Evolutionary conservation across 176 grass and related monocot species (phyloP).

Genomic region (Eleusine coracana): DNA sequence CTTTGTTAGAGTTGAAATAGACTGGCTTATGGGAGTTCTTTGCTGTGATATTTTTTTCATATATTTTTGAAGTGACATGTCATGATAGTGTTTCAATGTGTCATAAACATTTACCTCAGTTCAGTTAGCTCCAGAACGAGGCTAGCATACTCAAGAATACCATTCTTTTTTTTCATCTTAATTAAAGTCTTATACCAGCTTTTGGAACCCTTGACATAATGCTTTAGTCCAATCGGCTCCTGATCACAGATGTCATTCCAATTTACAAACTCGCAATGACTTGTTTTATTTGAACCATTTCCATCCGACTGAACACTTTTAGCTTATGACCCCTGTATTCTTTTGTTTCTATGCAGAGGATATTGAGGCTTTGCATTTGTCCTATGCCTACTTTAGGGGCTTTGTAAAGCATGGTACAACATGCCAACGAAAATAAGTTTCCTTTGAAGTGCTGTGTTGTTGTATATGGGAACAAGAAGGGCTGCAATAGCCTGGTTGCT

Average conservation of each 20-base stretch:
- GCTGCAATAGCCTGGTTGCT: neutral
- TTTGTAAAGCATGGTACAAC: neutral
- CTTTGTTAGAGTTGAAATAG: neutral
- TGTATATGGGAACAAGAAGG: constrained; percentile 25
- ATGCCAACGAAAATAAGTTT: constrained; percentile 11
- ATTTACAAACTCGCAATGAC: neutral
- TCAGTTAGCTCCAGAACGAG: neutral
- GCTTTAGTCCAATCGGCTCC: neutral
- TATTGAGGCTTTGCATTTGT: constrained; percentile 14
- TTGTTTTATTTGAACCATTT: neutral
- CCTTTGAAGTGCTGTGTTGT: neutral
- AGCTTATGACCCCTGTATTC: neutral
- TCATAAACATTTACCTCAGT: neutral
- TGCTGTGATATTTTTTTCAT: neutral
- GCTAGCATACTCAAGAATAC: neutral
- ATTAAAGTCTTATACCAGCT: neutral
- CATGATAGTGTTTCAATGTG: neutral
- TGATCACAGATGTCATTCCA: neutral
- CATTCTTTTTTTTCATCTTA: neutral
- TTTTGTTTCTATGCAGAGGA: constrained; percentile 36
- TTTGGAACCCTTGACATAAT: neutral
- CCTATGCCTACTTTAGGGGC: constrained; percentile 6
- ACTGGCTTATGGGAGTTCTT: neutral
- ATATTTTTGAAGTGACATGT: neutral
- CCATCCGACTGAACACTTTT: neutral